phyloP scores from a whole-genome alignment of 345 rosid species.

The Moricandia arvensis region DNA sequence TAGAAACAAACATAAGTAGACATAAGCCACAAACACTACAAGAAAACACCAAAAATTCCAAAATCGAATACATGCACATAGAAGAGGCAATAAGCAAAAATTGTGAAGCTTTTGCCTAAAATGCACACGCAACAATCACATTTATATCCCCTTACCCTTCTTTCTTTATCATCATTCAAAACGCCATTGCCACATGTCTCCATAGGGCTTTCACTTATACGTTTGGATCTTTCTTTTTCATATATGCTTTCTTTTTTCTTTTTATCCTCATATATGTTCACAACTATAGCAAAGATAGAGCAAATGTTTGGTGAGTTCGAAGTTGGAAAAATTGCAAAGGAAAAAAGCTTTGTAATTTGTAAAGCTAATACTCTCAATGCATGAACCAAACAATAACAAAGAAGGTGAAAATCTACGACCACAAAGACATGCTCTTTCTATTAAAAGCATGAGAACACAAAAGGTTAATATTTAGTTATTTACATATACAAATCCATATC shows the following conservation, averaged over 20 bases:
- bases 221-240: slow-evolving; percentile 9
- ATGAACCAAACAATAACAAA: slow-evolving; percentile 1
- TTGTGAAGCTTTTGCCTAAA: slow-evolving; percentile 27
- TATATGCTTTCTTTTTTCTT: not conserved
- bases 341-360: not conserved
- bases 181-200: slow-evolving; percentile 33
- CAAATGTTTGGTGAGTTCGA: not conserved
- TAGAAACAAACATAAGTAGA: slow-evolving; percentile 36
- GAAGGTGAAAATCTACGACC: slow-evolving; percentile 3
- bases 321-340: not conserved
- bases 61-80: slow-evolving; percentile 25
- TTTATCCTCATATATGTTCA: not conserved
- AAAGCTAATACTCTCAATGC: not conserved
- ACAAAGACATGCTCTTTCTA: slow-evolving; percentile 14
- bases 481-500: slow-evolving; percentile 36
- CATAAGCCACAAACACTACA: slow-evolving; percentile 28
- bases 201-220: slow-evolving; percentile 29
- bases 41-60: slow-evolving; percentile 19
- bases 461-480: slow-evolving; percentile 21
- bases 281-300: not conserved
- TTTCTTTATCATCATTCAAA: not conserved
- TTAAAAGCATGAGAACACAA: slow-evolving; percentile 41
- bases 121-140: slow-evolving; percentile 33
- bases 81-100: slow-evolving; percentile 19
- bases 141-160: slow-evolving; percentile 15